Evolutionary conservation across 1,139 yeast species (phyloP), one percentile per base, ranked within the genome.

Genomic region (Sugiyamaella japonica): DNA sequence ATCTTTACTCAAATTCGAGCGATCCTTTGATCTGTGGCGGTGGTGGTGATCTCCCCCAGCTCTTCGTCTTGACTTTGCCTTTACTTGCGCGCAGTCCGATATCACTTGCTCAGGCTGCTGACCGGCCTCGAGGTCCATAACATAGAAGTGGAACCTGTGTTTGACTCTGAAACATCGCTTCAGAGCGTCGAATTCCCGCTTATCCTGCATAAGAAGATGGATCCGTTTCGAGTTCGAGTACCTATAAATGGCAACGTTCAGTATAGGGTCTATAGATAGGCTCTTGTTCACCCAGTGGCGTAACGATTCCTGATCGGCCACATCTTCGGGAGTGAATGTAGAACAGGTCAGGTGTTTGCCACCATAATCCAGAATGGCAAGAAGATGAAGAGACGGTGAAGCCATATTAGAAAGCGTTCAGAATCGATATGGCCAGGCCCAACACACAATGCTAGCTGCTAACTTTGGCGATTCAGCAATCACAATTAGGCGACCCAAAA

Each of bases 101-200:
- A 50, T 23, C 1, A 34, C 25, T 25, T 25, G 13, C 20, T 17
- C 36, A 16, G 20, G 23, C 7, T 25, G 13, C n/a, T 13, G 28
- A 13, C 44, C 49, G 9, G 25, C 41, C 12, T 17, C 31, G 23
- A 36, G 34, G 23, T 46, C 54, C 32, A 44, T 36, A 9, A 59
- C 57, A n/a, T 38, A 42, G 36, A 62, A 63, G 31, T 54, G 38
- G 41, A 63, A 56, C 43, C 66, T 67, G 31, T 62, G 61, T 61
- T 73, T 73, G 43, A 74, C 77, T 34, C 64, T 60, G 39, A 74
- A 59, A 23, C 83, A 78, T 58, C 85, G 73, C 34, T 67, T 64
- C 56, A 82, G 68, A 13, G 78, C 70, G 59, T 70, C 75, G 64
- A 77, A 81, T 59, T 81, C 84, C 10, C 71, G 70, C 1, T 56